Evolutionary conservation across 768 basidiomycete species (phyloP).

Genomic region (Lactifluus subvellereus): DNA sequence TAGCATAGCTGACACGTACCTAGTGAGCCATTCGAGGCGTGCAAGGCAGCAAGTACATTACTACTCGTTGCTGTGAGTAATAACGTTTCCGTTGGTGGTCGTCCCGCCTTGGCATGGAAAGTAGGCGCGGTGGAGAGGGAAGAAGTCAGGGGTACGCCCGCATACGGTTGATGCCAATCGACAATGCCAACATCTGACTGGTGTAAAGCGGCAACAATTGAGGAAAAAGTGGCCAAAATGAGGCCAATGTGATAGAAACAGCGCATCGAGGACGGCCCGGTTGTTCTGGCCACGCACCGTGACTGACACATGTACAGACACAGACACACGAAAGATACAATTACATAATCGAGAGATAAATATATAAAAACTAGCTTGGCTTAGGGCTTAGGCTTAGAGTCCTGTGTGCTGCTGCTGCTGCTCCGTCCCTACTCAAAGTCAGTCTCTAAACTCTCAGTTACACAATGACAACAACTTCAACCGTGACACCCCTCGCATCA

Average conservation of each 20-base stretch:
- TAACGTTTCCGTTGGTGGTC: slow-evolving; percentile 37
- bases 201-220: slow-evolving; percentile 46
- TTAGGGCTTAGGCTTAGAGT: no score
- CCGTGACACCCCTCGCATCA: slow-evolving; percentile 26
- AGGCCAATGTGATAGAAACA: slow-evolving; percentile 10
- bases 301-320: no score
- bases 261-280: slow-evolving; percentile 1
- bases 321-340: background rate
- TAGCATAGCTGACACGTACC: slow-evolving; percentile 40
- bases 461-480: slow-evolving; percentile 27
- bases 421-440: background rate
- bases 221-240: background rate
- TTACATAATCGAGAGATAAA: slow-evolving; percentile 12
- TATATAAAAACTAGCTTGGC: background rate
- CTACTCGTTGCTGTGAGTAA: slow-evolving; percentile 60
- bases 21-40: slow-evolving; percentile 60
- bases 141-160: slow-evolving; percentile 63
- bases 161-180: slow-evolving; percentile 79
- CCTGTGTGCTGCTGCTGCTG: no score
- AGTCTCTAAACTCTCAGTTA: background rate
- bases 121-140: slow-evolving; percentile 50
- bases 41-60: slow-evolving; percentile 74
- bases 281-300: no score
- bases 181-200: slow-evolving; percentile 73
- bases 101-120: slow-evolving; percentile 40